Evolutionary conservation across 345 rosid species (phyloP).

Genomic region (Salix koriyanagi): DNA sequence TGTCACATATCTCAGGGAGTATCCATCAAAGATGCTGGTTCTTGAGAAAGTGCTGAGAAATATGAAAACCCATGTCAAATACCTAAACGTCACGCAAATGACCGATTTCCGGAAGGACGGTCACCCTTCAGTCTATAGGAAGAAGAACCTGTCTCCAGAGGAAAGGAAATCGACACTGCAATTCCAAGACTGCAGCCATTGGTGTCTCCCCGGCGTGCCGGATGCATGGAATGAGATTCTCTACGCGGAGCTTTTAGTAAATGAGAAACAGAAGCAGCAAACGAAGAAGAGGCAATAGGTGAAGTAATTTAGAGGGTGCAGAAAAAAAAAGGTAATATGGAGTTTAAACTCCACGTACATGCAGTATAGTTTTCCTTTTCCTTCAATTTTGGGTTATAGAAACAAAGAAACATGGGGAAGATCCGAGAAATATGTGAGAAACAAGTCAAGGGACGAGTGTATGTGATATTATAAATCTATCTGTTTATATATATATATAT

Average conservation of each 20-base stretch:
- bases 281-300: conserved; percentile 39
- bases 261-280: conserved; percentile 40
- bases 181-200: conserved; percentile 91
- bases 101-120: conserved; percentile 90
- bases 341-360: conserved; percentile 9
- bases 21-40: conserved; percentile 75
- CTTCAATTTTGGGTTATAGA: conserved; percentile 15
- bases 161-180: conserved; percentile 51
- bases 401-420: conserved; percentile 9
- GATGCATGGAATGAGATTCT: conserved; percentile 91
- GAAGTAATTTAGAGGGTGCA: conserved; percentile 4
- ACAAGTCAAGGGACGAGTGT: background rate
- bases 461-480: background rate
- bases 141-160: conserved; percentile 34
- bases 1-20: conserved; percentile 53
- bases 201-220: conserved; percentile 99
- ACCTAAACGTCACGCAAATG: conserved; percentile 76
- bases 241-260: conserved; percentile 63
- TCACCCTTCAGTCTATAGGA: conserved; percentile 88
- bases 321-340: background rate
- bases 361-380: conserved; percentile 10
- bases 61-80: conserved; percentile 74
- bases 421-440: conserved; percentile 1
- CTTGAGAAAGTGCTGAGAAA: conserved; percentile 67
- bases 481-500: background rate